phyloP scores from a whole-genome alignment of 192 early-diverging fungal species.

The Coemansia nantahalensis region DNA sequence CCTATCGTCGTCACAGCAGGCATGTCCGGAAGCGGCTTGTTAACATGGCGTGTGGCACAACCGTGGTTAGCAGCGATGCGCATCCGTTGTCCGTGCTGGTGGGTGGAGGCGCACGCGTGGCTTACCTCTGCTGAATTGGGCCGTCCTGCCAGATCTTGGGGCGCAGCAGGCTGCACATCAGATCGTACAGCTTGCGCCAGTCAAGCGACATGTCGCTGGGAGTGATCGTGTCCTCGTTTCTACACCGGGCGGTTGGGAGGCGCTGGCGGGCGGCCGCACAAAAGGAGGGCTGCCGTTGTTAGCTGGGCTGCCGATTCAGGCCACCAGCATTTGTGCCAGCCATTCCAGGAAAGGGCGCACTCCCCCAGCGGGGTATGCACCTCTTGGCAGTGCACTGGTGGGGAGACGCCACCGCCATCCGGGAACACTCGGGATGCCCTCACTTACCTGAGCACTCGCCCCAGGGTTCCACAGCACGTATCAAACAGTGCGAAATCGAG shows the following conservation, averaged over 20 bases:
- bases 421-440: background rate
- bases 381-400: no score
- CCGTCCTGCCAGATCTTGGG: slow-evolving; percentile 68
- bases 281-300: background rate
- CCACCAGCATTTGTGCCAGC: no score
- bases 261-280: background rate
- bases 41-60: background rate
- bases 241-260: slow-evolving; percentile 25
- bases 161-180: slow-evolving; percentile 56
- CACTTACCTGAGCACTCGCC: slow-evolving; percentile 70
- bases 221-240: slow-evolving; percentile 54
- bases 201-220: slow-evolving; percentile 63
- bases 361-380: no score
- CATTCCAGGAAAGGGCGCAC: no score
- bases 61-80: no score
- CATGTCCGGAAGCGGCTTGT: no score
- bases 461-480: slow-evolving; percentile 57
- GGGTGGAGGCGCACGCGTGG: slow-evolving; percentile 1
- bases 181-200: slow-evolving; percentile 74
- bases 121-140: slow-evolving; percentile 52
- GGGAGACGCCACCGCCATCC: no score
- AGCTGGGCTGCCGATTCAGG: background rate
- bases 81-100: no score
- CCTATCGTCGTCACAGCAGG: no score
- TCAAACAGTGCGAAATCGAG: slow-evolving; percentile 69